phyloP scores from a whole-genome alignment of 108 stramenopile genomes.

The Pseudonitzschia delicatissima region DNA sequence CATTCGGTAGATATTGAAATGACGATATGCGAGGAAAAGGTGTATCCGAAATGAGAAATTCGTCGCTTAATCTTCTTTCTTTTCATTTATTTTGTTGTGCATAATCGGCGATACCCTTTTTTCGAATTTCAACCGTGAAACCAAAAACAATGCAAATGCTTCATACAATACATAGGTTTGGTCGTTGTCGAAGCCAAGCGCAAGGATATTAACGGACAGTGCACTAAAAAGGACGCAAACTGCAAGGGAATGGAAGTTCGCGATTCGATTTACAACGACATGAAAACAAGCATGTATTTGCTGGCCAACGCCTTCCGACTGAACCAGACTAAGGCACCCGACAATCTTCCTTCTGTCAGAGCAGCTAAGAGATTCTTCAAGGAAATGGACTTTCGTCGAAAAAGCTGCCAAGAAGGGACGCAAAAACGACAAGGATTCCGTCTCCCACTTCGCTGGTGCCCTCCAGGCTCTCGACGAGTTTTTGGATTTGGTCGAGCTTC shows the following conservation, averaged over 20 bases:
- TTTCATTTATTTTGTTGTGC: not conserved
- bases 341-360: constrained; percentile 82
- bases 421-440: constrained; percentile 43
- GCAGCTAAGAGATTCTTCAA: constrained; percentile 87
- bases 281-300: constrained; percentile 84
- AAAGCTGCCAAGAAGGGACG: constrained; percentile 48
- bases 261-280: constrained; percentile 85
- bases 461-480: constrained; percentile 74
- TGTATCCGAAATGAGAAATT: not conserved
- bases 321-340: constrained; percentile 86
- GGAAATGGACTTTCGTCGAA: constrained; percentile 75
- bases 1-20: no score
- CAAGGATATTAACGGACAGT: constrained; percentile 75
- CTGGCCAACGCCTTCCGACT: constrained; percentile 86
- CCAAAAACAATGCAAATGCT: not conserved
- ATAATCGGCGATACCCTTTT: not conserved
- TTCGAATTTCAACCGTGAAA: not conserved
- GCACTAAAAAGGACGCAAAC: constrained; percentile 80
- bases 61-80: no score
- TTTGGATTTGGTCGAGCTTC: constrained; percentile 85
- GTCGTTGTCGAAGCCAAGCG: constrained; percentile 71
- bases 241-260: constrained; percentile 72
- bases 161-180: constrained; percentile 28
- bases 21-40: not conserved
- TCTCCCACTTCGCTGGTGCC: constrained; percentile 48